Conservation (phyloP, 2,329 filamentous ascomycete genomes). For the Endocalyx cinctus region DNA sequence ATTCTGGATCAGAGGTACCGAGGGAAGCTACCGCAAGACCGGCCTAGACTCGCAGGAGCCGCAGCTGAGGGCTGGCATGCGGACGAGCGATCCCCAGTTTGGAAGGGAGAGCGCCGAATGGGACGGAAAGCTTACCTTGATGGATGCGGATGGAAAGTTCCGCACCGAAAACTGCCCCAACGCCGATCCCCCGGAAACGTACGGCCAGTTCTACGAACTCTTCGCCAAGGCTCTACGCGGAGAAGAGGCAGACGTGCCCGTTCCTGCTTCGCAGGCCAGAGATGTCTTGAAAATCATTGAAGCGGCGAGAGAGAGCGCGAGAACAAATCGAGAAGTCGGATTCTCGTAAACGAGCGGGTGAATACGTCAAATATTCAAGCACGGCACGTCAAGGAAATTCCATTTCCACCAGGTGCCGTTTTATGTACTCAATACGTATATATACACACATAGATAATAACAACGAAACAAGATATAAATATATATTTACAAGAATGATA, state of each 20-base stretch:
- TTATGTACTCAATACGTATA: no score
- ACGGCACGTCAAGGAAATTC: no score
- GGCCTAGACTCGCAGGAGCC: constrained; percentile 71
- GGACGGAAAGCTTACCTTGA: constrained; percentile 54
- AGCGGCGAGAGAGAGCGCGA: constrained; percentile 45
- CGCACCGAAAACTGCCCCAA: constrained; percentile 50
- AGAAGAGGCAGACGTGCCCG: constrained; percentile 46
- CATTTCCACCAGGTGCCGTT: no score
- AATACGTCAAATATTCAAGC: no score
- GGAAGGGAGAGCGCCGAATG: constrained; percentile 55
- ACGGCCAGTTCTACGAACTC: constrained; percentile 60
- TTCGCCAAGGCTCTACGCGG: constrained; percentile 46
- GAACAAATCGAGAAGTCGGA: constrained; percentile 40
- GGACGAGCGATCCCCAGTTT: constrained; percentile 58
- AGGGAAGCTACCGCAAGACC: constrained; percentile 70
- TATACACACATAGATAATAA: no score
- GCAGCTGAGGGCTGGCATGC: constrained; percentile 61
- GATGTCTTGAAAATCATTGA: constrained; percentile 52
- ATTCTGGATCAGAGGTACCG: constrained; percentile 72
- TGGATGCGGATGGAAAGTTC: constrained; percentile 43
- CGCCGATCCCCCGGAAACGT: constrained; percentile 58
- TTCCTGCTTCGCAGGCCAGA: constrained; percentile 46
- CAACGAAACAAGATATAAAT: no score
- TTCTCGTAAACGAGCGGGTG: constrained; percentile 27
- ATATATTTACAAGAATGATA: no score